A percentile compares a stretch with the other conserved stretches of the same genome.
These are phyloP conservation scores for Plantago ovata DNA, from an alignment of 257 asterid species.

Conservation along the genomic window DNA sequence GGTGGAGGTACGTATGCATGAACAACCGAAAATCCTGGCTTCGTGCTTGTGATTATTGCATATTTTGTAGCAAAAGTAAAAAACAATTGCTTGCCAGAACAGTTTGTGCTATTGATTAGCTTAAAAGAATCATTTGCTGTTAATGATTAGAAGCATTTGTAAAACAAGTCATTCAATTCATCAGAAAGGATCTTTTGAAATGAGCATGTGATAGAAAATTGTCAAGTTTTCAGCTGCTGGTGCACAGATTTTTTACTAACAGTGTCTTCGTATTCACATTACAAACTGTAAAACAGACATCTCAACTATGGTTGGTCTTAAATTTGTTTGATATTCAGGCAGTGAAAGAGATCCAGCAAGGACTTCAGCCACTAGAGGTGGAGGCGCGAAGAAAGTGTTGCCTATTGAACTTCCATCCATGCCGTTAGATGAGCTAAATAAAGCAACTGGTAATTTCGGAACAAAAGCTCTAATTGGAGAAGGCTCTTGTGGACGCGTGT, in stretches of 20 bases:
- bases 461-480: slow-evolving; percentile 60
- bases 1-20: slow-evolving; percentile 41
- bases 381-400: slow-evolving; percentile 60
- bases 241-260: not conserved
- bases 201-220: too few relatives aligned
- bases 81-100: too few relatives aligned
- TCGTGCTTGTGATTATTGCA: too few relatives aligned
- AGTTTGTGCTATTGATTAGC: too few relatives aligned
- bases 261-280: not conserved
- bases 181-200: too few relatives aligned
- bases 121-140: too few relatives aligned
- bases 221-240: too few relatives aligned
- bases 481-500: slow-evolving; percentile 81
- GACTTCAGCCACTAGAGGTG: slow-evolving; percentile 50
- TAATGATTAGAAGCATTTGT: too few relatives aligned
- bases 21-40: too few relatives aligned
- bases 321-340: slow-evolving; percentile 29
- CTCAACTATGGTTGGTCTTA: not conserved
- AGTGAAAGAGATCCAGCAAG: slow-evolving; percentile 83
- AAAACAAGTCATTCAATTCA: too few relatives aligned
- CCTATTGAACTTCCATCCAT: slow-evolving; percentile 75
- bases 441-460: slow-evolving; percentile 59
- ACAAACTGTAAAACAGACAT: not conserved
- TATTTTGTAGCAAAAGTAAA: too few relatives aligned
- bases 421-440: slow-evolving; percentile 50